phyloP scores from a whole-genome alignment of 2,329 filamentous ascomycete genomes.

The Arthrinium phaeospermum region DNA sequence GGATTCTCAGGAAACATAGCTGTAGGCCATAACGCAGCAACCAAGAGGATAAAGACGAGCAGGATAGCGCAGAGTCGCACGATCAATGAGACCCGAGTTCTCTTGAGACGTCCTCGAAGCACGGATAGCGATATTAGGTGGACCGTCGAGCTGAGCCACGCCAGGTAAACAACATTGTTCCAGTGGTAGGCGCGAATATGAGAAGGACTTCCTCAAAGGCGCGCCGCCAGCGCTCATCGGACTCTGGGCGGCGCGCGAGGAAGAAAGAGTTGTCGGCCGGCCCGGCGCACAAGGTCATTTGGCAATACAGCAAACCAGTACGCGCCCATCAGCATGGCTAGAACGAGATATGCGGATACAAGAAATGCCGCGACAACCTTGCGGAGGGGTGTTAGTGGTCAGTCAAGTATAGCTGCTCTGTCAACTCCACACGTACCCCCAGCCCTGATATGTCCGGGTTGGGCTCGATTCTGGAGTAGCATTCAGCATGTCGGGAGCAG shows the following conservation, averaged over 20 bases:
- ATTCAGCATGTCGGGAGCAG: neutral
- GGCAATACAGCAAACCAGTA: neutral
- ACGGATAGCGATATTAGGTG: neutral
- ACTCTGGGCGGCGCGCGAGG: neutral
- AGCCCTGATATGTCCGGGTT: neutral
- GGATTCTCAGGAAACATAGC: neutral
- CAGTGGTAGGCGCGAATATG: neutral
- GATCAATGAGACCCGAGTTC: neutral
- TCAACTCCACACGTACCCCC: neutral
- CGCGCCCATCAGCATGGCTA: neutral
- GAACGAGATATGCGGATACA: neutral
- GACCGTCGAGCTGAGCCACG: slow-evolving; percentile 1
- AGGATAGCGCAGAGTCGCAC: neutral
- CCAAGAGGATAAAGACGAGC: neutral
- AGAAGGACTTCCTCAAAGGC: neutral
- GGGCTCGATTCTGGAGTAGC: neutral
- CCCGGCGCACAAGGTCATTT: neutral
- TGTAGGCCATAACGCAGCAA: neutral
- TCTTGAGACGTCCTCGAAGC: neutral
- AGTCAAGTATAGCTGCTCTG: neutral
- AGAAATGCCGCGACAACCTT: neutral
- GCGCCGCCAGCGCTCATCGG: neutral
- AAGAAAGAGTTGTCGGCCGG: neutral
- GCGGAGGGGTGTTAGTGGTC: neutral
- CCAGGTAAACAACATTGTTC: neutral